Evolutionary conservation across 306 rosid genomes (phyloP).

Genomic region (Cicer yamashitae): DNA sequence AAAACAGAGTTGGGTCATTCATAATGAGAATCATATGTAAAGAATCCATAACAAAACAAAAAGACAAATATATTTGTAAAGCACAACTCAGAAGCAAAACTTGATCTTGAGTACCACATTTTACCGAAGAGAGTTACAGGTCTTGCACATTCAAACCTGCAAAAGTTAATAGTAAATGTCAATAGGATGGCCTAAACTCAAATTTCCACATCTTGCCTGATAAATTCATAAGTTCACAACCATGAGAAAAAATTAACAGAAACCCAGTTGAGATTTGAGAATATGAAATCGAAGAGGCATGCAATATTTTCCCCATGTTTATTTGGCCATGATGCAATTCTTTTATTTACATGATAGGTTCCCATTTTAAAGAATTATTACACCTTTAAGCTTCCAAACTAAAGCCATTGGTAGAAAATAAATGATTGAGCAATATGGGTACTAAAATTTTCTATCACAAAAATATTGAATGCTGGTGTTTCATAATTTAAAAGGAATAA

Average conservation of each 20-base stretch:
- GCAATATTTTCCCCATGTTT: neutral
- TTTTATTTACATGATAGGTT: neutral
- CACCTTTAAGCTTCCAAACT: neutral
- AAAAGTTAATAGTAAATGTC: neutral
- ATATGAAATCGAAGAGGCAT: neutral
- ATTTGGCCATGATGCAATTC: neutral
- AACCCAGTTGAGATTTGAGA: neutral
- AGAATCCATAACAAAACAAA: slow-evolving; percentile 10
- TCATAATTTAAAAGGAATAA: too few species aligned
- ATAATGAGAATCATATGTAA: neutral
- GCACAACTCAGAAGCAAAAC: slow-evolving; percentile 13
- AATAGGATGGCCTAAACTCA: neutral
- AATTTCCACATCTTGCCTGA: neutral
- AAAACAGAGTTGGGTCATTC: slow-evolving; percentile 6
- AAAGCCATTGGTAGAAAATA: neutral
- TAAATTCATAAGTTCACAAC: neutral
- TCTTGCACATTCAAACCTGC: slow-evolving; percentile 82
- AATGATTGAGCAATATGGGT: neutral
- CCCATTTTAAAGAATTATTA: neutral
- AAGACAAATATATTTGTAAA: neutral
- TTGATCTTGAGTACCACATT: slow-evolving; percentile 25
- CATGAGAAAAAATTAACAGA: neutral
- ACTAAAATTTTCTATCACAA: too few species aligned
- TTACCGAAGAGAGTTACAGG: slow-evolving; percentile 43
- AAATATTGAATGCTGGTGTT: too few species aligned